Evolutionary conservation across 345 rosid genomes (phyloP), one percentile per base, ranked within the genome.

Genomic region (Passiflora organensis): DNA sequence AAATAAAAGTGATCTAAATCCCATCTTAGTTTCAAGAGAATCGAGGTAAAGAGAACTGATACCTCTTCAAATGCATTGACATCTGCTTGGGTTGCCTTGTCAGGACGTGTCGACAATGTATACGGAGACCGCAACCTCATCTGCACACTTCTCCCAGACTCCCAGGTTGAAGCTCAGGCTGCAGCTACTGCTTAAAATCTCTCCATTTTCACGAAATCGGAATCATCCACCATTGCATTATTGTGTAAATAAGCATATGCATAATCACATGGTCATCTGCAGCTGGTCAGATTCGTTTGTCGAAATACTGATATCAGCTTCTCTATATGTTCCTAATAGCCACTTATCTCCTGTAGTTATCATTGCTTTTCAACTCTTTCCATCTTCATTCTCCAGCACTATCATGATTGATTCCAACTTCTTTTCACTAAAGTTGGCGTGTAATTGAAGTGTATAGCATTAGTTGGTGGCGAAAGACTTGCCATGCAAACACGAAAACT

Each of bases 61-160:
- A 28, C 34, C 34, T 2, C 6, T 43, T 36, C 24, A 41, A 13
- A 20, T 4, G 8, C 10, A 28, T 8, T 48, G 48, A 55, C 9
- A 16, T 32, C 43, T 21, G 21, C 16, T 41, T 15, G 36, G 14
- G 22, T 32, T 41, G 21, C 48, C 38, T 18, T 52, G 18, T 50
- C 69, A 87, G 99, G 99, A 36, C 99, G 99, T 13, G 89, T 89
- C 37, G 96, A 89, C 78, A 94, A 94, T 50, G 97, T 94, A 32
- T 89, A 94, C 43, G 97, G 99, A 25, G 99, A 94, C 72, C 89
- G 97, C 78, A 85, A 94, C 69, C 88, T 94, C 60, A 60, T 83
- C 63, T 87, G 96, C 76, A 94, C 96, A 62, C 97, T 94, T 59
- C 95, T 66, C 11, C 69, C 96, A 15, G 91, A 70, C 3, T 71